phyloP scores from a whole-genome alignment of 306 rosid species.

The Ceratonia siliqua region DNA sequence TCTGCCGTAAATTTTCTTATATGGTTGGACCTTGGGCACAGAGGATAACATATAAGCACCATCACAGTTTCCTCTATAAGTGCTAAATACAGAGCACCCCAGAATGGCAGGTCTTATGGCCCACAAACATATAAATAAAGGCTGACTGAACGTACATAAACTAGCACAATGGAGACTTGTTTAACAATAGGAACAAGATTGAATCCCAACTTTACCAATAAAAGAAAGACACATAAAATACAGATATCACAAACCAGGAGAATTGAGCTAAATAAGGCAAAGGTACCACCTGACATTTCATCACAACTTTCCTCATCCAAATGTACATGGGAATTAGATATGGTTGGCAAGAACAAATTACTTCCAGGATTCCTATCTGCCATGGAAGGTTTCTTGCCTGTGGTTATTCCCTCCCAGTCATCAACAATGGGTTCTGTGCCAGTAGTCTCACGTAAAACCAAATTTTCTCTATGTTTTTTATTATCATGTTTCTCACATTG shows the following conservation, averaged over 20 bases:
- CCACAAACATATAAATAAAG: neutral
- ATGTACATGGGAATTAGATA: conserved; percentile 32
- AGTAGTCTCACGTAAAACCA: conserved; percentile 35
- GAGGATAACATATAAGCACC: neutral
- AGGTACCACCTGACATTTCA: conserved; percentile 55
- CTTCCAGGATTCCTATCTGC: conserved; percentile 36
- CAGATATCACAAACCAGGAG: neutral
- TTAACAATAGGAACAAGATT: conserved; percentile 21
- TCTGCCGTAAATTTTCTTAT: neutral
- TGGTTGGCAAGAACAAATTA: conserved; percentile 29
- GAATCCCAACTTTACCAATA: conserved; percentile 31
- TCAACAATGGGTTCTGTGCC: conserved; percentile 33
- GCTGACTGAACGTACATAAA: conserved; percentile 11
- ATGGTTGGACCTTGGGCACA: conserved; percentile 14
- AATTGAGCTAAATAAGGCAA: conserved; percentile 26
- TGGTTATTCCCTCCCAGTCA: conserved; percentile 37
- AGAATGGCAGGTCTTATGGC: conserved; percentile 7
- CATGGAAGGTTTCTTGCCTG: conserved; percentile 42
- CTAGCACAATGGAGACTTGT: conserved; percentile 17
- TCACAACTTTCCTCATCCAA: conserved; percentile 37
- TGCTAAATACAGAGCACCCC: neutral
- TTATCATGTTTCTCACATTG: conserved; percentile 32
- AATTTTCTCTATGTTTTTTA: conserved; percentile 36
- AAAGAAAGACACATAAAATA: neutral
- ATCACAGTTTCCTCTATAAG: conserved; percentile 1